These are phyloP conservation scores for Fistulifera pelliculosa DNA, from an alignment of 108 stramenopile genomes.

Conservation along the genomic window DNA sequence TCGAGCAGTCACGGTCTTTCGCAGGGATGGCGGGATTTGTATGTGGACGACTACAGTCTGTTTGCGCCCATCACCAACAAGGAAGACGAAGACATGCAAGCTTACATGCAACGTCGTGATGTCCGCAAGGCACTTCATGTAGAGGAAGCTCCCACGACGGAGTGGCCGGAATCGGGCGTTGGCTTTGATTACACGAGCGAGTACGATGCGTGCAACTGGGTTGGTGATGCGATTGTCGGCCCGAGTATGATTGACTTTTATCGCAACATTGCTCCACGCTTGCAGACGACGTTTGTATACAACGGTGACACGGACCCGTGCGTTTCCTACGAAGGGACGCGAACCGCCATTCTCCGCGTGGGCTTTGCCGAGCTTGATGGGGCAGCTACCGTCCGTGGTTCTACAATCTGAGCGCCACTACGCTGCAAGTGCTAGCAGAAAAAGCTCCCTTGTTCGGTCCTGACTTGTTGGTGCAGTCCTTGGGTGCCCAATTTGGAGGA, in stretches of 20 bases:
- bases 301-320: constrained; percentile 74
- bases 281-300: constrained; percentile 39
- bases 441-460: constrained; percentile 60
- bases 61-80: constrained; percentile 32
- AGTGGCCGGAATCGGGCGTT: constrained; percentile 38
- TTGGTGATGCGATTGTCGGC: constrained; percentile 6
- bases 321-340: constrained; percentile 61
- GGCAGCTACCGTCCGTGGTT: constrained; percentile 67
- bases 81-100: constrained; percentile 43
- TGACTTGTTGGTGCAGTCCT: constrained; percentile 23
- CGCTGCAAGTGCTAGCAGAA: constrained; percentile 27
- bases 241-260: constrained; percentile 58
- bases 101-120: constrained; percentile 42
- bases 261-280: constrained; percentile 35
- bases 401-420: constrained; percentile 42
- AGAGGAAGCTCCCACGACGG: constrained; percentile 20
- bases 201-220: constrained; percentile 56
- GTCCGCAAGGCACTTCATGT: constrained; percentile 53
- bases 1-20: constrained; percentile 34
- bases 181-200: constrained; percentile 54
- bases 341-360: constrained; percentile 45
- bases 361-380: constrained; percentile 41
- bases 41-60: constrained; percentile 50
- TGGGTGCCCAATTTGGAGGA: constrained; percentile 54
- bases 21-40: constrained; percentile 48